These are phyloP conservation scores for Exidia glandulosa DNA, from an alignment of 768 basidiomycete genomes.

Conservation along the genomic window DNA sequence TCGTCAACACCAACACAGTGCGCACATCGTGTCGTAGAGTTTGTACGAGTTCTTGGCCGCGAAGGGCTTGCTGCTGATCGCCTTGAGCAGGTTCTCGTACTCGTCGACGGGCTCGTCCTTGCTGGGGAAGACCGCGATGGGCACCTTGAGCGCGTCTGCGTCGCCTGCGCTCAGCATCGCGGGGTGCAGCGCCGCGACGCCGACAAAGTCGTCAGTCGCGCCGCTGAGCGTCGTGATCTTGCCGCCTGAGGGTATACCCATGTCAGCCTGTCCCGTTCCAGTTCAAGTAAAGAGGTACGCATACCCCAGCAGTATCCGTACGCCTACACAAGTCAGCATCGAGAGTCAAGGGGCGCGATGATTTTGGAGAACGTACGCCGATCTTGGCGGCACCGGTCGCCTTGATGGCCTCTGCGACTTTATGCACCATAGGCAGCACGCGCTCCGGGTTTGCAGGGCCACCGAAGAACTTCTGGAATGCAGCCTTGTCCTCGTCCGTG, in stretches of 20 bases:
- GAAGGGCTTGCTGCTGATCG: conserved; percentile 39
- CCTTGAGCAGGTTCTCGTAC: conserved; percentile 40
- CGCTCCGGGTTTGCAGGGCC: conserved; percentile 34
- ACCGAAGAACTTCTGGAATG: conserved; percentile 48
- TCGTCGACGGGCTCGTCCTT: conserved; percentile 46
- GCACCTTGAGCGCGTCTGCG: conserved; percentile 38
- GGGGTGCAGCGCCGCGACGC: conserved; percentile 44
- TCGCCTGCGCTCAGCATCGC: conserved; percentile 48
- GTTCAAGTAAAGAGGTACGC: conserved; percentile 7
- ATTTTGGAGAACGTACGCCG: no score
- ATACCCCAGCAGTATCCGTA: conserved; percentile 40
- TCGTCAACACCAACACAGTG: not conserved
- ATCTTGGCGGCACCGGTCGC: conserved; percentile 32
- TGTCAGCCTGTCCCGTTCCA: conserved; percentile 3
- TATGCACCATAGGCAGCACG: conserved; percentile 28
- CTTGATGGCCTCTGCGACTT: conserved; percentile 33
- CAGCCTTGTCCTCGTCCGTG: conserved; percentile 38
- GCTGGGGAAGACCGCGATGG: conserved; percentile 45
- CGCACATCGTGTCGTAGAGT: conserved; percentile 36
- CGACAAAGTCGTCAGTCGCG: conserved; percentile 28
- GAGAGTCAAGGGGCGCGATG: no score
- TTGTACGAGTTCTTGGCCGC: conserved; percentile 39
- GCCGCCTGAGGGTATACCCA: conserved; percentile 24
- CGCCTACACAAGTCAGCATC: no score
- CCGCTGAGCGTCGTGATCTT: conserved; percentile 37